phyloP scores from a whole-genome alignment of 2,329 filamentous ascomycete genomes.

The Sporothrix variecibatus region DNA sequence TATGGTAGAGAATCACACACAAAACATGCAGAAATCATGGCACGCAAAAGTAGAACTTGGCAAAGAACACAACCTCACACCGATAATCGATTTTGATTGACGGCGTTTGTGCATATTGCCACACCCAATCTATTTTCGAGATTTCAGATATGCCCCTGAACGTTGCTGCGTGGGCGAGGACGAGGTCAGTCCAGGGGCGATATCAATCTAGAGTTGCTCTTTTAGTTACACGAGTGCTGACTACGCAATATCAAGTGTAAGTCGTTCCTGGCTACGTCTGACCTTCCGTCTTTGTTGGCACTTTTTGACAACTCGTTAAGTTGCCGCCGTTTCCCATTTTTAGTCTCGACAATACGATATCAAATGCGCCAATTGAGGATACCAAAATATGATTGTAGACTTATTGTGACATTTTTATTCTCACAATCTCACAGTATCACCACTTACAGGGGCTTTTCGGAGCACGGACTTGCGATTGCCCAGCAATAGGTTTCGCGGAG shows the following conservation, averaged over 20 bases:
- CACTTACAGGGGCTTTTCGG: background rate
- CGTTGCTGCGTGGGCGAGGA: background rate
- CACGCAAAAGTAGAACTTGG: background rate
- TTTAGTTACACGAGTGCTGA: background rate
- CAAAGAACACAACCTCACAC: background rate
- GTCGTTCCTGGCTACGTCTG: background rate
- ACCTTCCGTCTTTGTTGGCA: background rate
- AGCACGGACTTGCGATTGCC: background rate
- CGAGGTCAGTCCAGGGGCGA: background rate
- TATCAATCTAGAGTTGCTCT: background rate
- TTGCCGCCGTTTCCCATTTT: background rate
- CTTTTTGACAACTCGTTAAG: background rate
- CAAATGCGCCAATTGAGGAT: background rate
- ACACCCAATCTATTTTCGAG: background rate
- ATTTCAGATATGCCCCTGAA: background rate
- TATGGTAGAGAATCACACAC: background rate
- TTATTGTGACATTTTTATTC: background rate
- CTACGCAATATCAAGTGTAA: background rate
- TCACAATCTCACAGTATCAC: background rate
- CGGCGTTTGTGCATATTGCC: background rate
- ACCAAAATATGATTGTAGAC: background rate
- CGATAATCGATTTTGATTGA: background rate
- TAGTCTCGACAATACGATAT: background rate
- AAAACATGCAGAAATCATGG: background rate
- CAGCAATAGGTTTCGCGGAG: background rate